phyloP scores from a whole-genome alignment of 192 early-diverging fungal species.

The Coemansia sp. region DNA sequence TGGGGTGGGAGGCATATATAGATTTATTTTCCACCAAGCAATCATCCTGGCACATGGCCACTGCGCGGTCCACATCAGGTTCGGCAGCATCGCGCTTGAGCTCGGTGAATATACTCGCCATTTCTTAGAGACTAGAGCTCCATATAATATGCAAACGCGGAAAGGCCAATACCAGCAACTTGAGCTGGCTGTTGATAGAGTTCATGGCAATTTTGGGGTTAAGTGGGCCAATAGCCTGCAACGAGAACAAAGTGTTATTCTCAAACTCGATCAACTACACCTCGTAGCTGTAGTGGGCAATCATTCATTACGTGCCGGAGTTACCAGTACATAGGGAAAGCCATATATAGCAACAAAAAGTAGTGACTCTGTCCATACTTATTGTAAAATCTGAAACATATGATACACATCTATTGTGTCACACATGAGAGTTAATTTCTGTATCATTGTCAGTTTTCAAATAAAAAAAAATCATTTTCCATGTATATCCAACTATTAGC shows the following conservation, averaged over 20 bases:
- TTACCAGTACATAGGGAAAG: too few relatives aligned
- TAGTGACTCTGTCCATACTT: too few relatives aligned
- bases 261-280: conserved; percentile 94
- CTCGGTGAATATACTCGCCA: conserved; percentile 87
- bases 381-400: too few relatives aligned
- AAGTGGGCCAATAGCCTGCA: conserved; percentile 57
- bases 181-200: conserved; percentile 73
- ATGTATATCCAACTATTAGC: too few relatives aligned
- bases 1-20: conserved; percentile 67
- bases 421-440: too few relatives aligned
- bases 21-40: conserved; percentile 61
- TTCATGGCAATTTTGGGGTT: conserved; percentile 56
- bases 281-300: conserved; percentile 71
- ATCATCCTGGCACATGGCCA: conserved; percentile 67
- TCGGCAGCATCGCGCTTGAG: conserved; percentile 79
- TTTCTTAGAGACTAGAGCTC: conserved; percentile 82
- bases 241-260: conserved; percentile 74
- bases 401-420: too few relatives aligned
- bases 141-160: conserved; percentile 84
- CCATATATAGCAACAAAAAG: too few relatives aligned
- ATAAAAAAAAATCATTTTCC: too few relatives aligned
- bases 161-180: conserved; percentile 77
- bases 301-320: too few relatives aligned
- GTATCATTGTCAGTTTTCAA: too few relatives aligned
- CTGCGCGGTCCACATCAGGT: conserved; percentile 69